Percentiles rank a stretch among this genome's conserved stretches.
Conservation (phyloP, 768 basidiomycete species). For the Russula emetica region DNA sequence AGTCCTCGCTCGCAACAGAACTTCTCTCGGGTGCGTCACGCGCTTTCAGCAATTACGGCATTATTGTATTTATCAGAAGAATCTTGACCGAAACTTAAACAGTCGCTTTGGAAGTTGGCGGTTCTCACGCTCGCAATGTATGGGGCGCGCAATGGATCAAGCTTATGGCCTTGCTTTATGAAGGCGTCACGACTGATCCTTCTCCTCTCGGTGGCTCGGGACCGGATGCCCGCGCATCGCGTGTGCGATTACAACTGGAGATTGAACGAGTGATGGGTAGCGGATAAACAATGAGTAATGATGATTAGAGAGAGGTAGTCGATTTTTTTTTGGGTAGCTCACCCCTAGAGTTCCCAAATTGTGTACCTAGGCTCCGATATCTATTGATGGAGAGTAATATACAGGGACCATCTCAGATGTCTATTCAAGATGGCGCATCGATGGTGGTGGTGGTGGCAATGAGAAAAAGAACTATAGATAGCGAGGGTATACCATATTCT, state of each 20-base stretch:
- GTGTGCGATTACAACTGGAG: conserved; percentile 58
- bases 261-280: conserved; percentile 56
- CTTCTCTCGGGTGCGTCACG: conserved; percentile 55
- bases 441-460: conserved; percentile 12
- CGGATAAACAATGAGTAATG: conserved; percentile 2
- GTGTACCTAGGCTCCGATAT: conserved; percentile 7
- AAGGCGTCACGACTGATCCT: conserved; percentile 52
- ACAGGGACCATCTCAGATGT: conserved; percentile 8
- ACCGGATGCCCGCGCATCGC: conserved; percentile 40
- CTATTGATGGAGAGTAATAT: background rate
- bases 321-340: background rate
- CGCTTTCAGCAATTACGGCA: conserved; percentile 7
- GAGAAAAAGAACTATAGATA: conserved; percentile 13
- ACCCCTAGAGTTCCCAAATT: conserved; percentile 14
- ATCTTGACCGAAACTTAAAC: background rate
- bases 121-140: conserved; percentile 51
- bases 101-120: conserved; percentile 73
- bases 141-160: conserved; percentile 84
- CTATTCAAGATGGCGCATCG: conserved; percentile 5
- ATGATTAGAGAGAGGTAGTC: background rate
- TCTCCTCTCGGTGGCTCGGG: conserved; percentile 38
- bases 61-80: conserved; percentile 5
- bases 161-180: conserved; percentile 59
- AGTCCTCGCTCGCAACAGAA: conserved; percentile 57
- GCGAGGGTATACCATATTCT: background rate